Evolutionary conservation across 2,329 filamentous ascomycete species (phyloP).

Genomic region (Diaporthe longicolla): DNA sequence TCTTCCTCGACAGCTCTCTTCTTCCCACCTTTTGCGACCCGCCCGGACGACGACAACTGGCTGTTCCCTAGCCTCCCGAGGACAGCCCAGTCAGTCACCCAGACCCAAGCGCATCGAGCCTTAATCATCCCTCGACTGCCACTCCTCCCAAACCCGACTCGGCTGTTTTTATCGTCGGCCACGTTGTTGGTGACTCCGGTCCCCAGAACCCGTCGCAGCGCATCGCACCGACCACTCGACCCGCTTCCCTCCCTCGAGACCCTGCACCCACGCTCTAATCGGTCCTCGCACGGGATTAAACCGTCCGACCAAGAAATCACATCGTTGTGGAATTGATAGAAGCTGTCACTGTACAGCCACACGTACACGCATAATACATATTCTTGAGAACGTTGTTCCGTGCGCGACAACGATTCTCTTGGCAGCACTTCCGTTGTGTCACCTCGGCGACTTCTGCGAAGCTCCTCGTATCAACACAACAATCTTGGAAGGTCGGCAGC

Average conservation of each 20-base stretch:
- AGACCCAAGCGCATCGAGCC: constrained; percentile 7
- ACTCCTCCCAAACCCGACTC: neutral
- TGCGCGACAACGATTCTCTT: constrained; percentile 35
- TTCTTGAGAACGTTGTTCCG: constrained; percentile 18
- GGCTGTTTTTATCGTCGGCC: neutral
- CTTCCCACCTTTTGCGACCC: constrained; percentile 18
- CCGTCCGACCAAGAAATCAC: neutral
- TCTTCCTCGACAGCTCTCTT: constrained; percentile 26
- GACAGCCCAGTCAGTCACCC: neutral
- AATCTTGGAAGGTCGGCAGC: constrained; percentile 5
- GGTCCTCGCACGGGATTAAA: neutral
- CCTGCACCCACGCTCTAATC: neutral
- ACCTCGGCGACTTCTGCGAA: constrained; percentile 37
- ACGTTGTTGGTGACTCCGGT: neutral
- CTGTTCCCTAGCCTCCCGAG: neutral
- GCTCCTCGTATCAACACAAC: constrained; percentile 33
- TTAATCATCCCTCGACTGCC: constrained; percentile 6
- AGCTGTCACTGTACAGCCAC: constrained; percentile 19
- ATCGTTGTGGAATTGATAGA: constrained; percentile 12
- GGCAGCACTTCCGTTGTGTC: constrained; percentile 34
- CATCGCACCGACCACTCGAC: constrained; percentile 1
- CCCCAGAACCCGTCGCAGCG: neutral
- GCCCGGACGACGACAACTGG: constrained; percentile 8
- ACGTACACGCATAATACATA: constrained; percentile 26
- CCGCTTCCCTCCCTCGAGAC: neutral